These are phyloP conservation scores for Alternaria metachromatica DNA, from an alignment of 2,329 filamentous ascomycete genomes.

Conservation along the genomic window DNA sequence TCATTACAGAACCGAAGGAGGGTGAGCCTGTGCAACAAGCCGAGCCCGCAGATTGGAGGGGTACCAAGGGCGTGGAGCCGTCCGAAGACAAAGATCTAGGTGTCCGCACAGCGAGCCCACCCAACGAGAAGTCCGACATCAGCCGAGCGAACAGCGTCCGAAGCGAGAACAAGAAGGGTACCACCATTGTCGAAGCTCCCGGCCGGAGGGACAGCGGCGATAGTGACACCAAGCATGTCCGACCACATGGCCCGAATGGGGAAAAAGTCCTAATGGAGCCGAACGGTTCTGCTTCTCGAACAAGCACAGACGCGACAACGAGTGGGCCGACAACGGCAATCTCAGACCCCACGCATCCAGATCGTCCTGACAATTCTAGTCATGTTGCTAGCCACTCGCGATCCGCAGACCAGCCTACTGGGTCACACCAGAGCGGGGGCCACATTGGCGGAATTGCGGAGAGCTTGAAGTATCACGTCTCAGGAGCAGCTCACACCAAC, in stretches of 20 bases:
- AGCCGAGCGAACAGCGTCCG: constrained; percentile 76
- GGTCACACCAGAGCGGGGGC: constrained; percentile 25
- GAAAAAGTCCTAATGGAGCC: constrained; percentile 41
- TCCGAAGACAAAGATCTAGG: constrained; percentile 70
- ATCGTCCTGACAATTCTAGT: constrained; percentile 21
- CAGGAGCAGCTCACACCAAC: constrained; percentile 45
- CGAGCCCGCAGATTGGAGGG: constrained; percentile 76
- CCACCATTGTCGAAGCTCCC: constrained; percentile 33
- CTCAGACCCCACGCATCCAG: constrained; percentile 23
- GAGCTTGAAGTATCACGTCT: constrained; percentile 39
- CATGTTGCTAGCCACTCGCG: constrained; percentile 4
- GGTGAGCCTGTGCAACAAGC: constrained; percentile 75
- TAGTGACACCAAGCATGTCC: constrained; percentile 49
- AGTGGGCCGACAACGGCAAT: constrained; percentile 19
- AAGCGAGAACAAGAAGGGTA: constrained; percentile 47
- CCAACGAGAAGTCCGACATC: constrained; percentile 65
- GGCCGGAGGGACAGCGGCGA: constrained; percentile 39
- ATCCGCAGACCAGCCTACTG: constrained; percentile 11
- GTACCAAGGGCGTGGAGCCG: constrained; percentile 51
- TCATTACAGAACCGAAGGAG: constrained; percentile 69
- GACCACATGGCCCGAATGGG: constrained; percentile 46
- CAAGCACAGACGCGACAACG: constrained; percentile 20
- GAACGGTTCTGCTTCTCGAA: constrained; percentile 21
- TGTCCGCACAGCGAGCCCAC: constrained; percentile 67
- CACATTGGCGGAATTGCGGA: constrained; percentile 30